Conservation (phyloP, 2,329 filamentous ascomycete species). For the Fusarium liriodendri region DNA sequence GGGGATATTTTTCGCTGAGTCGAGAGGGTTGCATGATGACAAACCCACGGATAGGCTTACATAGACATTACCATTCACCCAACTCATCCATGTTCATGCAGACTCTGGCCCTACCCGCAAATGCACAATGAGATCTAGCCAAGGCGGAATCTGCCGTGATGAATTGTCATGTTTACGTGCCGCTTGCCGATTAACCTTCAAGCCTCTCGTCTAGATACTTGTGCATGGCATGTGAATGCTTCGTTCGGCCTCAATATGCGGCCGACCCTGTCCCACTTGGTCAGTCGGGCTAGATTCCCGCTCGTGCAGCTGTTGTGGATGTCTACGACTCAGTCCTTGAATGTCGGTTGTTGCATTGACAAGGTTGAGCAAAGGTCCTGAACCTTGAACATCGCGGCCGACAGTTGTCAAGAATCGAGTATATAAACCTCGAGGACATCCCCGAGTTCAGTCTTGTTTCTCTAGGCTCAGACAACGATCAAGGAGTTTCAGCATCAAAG, state of each 20-base stretch:
- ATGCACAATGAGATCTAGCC: background rate
- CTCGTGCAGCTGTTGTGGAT: background rate
- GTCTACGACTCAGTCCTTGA: background rate
- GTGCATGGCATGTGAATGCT: background rate
- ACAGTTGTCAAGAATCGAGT: background rate
- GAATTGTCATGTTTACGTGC: background rate
- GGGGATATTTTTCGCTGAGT: slow-evolving; percentile 10
- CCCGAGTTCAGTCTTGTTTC: background rate
- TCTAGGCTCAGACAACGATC: slow-evolving; percentile 21
- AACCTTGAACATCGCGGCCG: background rate
- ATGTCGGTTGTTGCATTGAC: background rate
- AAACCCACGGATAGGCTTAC: slow-evolving; percentile 21
- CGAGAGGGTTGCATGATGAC: slow-evolving; percentile 24
- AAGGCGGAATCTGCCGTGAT: background rate
- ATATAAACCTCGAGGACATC: slow-evolving; percentile 9
- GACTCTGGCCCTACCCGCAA: background rate
- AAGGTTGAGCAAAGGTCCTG: background rate
- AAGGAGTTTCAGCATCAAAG: background rate
- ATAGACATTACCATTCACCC: background rate
- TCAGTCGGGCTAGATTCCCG: slow-evolving; percentile 10
- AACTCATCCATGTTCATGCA: slow-evolving; percentile 1
- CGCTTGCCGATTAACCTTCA: background rate
- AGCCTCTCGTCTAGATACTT: background rate
- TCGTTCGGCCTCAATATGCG: background rate
- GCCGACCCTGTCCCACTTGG: slow-evolving; percentile 1